Percentiles rank a stretch among this genome's conserved stretches.
Conservation (phyloP, 352 stramenopile genomes). For the Phytopythium helicoides region DNA sequence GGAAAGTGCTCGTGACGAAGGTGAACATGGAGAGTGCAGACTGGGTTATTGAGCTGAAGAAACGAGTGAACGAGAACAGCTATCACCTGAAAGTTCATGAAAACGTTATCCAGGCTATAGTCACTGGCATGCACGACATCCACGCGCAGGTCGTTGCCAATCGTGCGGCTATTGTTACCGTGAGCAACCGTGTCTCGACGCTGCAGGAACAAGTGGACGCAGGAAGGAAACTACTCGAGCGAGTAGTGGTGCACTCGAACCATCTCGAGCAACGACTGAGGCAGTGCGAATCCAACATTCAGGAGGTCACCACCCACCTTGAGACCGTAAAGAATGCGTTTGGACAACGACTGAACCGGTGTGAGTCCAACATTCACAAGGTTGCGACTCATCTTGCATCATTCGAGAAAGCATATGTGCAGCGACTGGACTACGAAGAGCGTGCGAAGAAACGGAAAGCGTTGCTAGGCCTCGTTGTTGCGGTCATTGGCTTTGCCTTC, state of each 20-base stretch:
- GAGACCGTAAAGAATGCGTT: conserved; percentile 4
- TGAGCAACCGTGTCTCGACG: not conserved
- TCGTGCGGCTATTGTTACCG: conserved; percentile 7
- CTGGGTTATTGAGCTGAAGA: conserved; percentile 37
- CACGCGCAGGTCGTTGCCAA: conserved; percentile 13
- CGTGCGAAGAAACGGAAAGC: conserved; percentile 14
- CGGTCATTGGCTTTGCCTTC: conserved; percentile 17
- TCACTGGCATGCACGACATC: conserved; percentile 13
- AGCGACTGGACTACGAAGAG: conserved; percentile 12
- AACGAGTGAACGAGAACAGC: conserved; percentile 14
- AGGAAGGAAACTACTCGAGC: conserved; percentile 6
- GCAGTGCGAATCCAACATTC: conserved; percentile 9
- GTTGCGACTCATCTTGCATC: conserved; percentile 9
- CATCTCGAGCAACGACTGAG: conserved; percentile 11
- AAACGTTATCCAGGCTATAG: conserved; percentile 11
- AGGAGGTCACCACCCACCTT: not conserved
- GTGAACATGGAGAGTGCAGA: conserved; percentile 30
- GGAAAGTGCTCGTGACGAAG: conserved; percentile 27
- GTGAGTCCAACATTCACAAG: conserved; percentile 12
- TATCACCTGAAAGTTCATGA: conserved; percentile 10
- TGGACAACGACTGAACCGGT: conserved; percentile 6
- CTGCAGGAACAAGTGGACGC: conserved; percentile 7
- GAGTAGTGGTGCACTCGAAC: not conserved
- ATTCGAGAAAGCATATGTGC: conserved; percentile 7
- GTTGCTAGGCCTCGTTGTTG: conserved; percentile 14